These are phyloP conservation scores for Monilinia laxa DNA, from an alignment of 2,329 filamentous ascomycete species.

Conservation along the genomic window DNA sequence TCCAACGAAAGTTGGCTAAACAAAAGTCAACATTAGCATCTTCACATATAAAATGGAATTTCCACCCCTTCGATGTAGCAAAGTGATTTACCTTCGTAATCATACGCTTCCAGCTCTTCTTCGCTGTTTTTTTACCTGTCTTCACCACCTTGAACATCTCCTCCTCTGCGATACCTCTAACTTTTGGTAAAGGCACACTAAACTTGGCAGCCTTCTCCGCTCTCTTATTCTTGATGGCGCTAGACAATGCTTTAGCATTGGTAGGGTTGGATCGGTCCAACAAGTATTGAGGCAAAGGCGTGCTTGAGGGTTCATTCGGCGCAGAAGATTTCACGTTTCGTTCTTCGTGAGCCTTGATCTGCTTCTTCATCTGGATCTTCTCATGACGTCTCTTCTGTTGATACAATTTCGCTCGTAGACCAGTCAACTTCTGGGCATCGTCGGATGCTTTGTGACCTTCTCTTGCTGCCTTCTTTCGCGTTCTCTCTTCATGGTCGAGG, in stretches of 20 bases:
- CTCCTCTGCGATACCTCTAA: constrained; percentile 89
- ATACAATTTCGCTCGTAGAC: constrained; percentile 88
- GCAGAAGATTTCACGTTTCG: constrained; percentile 86
- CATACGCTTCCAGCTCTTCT: constrained; percentile 68
- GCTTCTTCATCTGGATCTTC: constrained; percentile 97
- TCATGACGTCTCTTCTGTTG: constrained; percentile 92
- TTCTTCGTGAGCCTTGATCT: constrained; percentile 92
- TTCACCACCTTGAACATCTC: constrained; percentile 98
- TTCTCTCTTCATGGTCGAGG: constrained; percentile 64
- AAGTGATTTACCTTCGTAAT: constrained; percentile 50
- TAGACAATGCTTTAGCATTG: constrained; percentile 68
- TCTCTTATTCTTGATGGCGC: constrained; percentile 93
- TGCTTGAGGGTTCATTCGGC: constrained; percentile 73
- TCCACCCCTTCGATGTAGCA: background rate
- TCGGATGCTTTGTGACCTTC: constrained; percentile 85
- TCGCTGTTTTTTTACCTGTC: constrained; percentile 90
- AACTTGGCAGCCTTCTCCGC: constrained; percentile 93
- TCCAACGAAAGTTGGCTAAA: constrained; percentile 74
- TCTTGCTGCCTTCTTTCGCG: constrained; percentile 82
- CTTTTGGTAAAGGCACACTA: constrained; percentile 87
- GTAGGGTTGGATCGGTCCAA: constrained; percentile 70
- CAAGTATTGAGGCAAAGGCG: constrained; percentile 87
- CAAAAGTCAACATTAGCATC: background rate
- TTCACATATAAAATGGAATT: background rate
- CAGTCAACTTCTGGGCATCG: constrained; percentile 89